Evolutionary conservation across 2,329 filamentous ascomycete genomes (phyloP), one percentile per base, ranked within the genome.

Genomic region (Pochonia chlamydosporia): DNA sequence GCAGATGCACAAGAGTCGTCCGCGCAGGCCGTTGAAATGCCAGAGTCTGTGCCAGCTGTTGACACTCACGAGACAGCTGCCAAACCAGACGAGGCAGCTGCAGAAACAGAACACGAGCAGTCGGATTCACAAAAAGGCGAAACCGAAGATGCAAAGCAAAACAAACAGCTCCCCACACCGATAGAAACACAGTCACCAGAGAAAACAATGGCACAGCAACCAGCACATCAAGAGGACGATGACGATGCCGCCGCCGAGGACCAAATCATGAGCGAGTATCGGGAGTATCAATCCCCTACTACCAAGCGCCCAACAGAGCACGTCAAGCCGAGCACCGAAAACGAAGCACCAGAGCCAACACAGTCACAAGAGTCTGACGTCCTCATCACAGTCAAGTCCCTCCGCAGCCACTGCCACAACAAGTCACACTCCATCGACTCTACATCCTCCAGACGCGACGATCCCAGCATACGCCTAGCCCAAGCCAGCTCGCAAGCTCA

Each of bases 381-480:
- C n/a, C 45, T 53, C 31, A 60, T 61, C 40, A 57, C 58, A 9
- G 55, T 56, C 30, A 60, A 62, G 43, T 59, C 62, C 14, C 54
- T 64, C 23, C 62, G 63, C 26, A 61, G 61, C 50, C 57, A 58
- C 21, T 54, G 54, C 25, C 60, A 59, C 30, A 51, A 50, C 39
- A 55, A 50, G 46, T 55, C 45, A 14, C 51, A 51, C 51, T 59
- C 59, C 21, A 53, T 49, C 18, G 60, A 58, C 14, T 49, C 51
- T 4, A 48, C 43, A 48, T 53, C 57, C 30, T 52, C 53, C 26
- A 48, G 51, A 20, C 49, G 48, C n/a, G 46, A 48, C 9, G 63
- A 67, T 43, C 60, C 63, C 4, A 64, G 61, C 41, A 44, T 63
- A n/a, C 48, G 50, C 25, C 50, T 66, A 36, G 61, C 61, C 26